Evolutionary conservation across 306 rosid genomes (phyloP), one percentile per base, ranked within the genome.

Genomic region (Cucumis cinereus): DNA sequence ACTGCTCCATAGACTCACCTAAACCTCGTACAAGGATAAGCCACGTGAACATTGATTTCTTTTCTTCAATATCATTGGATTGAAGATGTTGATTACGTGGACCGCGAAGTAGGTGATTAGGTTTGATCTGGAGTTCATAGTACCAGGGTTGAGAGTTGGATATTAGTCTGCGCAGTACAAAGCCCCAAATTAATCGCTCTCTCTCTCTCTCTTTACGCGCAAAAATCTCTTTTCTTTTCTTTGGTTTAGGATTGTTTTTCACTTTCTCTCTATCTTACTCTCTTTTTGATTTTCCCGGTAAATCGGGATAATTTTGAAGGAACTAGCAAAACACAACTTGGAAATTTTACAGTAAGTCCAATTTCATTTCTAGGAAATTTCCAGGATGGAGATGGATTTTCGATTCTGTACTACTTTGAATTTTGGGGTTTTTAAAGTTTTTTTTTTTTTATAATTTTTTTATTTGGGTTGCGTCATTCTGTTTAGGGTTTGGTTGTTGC

Each of bases 111-210:
- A 72, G 26, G 2, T 50, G 61, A 72, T 28, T 52, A 17, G 2
- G 5, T 3, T 7, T 12, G 16, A 33, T 68, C 23, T 47, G 15
- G 58, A 14, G 35, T 47, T 36, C 35, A 2, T 70, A 28, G 40
- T 24, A 10, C 17, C n/a, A 72, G 61, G 76, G 76, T 72, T 30
- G 61, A 28, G 45, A 72, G 45, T 50, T 33, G 74, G 60, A 49
- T 50, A 72, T 52, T 47, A 70, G 75, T 70, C 75, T 47, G 59
- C 75, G 59, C 55, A 26, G 41, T 49, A 47, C 58, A 70, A 22
- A 22, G 24, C 36, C 41, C 59, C 59, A 13, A 70, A 22, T 70
- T 70, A 9, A 16, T 71, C 75, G 75, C 19, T 71, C 68, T 60
- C 19, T 61, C 60, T 17, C 26, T 49, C 43, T 63, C 71, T 62